These are phyloP conservation scores for Trametes elegans DNA, from an alignment of 768 basidiomycete species.

Conservation along the genomic window DNA sequence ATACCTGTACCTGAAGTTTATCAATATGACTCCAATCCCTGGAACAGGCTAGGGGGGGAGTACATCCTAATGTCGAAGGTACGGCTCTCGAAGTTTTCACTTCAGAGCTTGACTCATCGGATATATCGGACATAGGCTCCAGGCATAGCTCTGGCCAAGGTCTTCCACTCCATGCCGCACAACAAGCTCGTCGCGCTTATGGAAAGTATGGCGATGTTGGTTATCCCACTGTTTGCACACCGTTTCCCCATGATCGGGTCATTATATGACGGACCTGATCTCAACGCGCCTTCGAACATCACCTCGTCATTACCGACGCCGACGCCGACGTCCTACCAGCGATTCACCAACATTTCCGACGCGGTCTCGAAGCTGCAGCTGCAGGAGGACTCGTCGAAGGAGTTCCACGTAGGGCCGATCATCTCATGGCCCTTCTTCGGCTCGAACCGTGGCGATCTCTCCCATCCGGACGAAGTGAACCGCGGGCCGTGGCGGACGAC, in stretches of 20 bases:
- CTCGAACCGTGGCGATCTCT: slow-evolving; percentile 71
- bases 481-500: slow-evolving; percentile 77
- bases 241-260: slow-evolving; percentile 78
- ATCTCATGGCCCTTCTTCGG: slow-evolving; percentile 93
- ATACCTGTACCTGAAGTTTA: slow-evolving; percentile 77
- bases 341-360: slow-evolving; percentile 14
- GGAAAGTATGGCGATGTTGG: slow-evolving; percentile 62
- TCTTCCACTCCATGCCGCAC: slow-evolving; percentile 71
- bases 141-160: slow-evolving; percentile 66
- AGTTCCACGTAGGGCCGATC: slow-evolving; percentile 73
- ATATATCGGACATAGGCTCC: slow-evolving; percentile 48
- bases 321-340: slow-evolving; percentile 23
- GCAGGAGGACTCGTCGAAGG: slow-evolving; percentile 21
- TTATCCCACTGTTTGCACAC: slow-evolving; percentile 74
- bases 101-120: not conserved
- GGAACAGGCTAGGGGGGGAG: slow-evolving; percentile 81
- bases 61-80: slow-evolving; percentile 89
- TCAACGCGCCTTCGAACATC: slow-evolving; percentile 19
- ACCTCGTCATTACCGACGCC: slow-evolving; percentile 26
- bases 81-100: slow-evolving; percentile 13
- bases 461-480: slow-evolving; percentile 65
- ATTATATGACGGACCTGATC: slow-evolving; percentile 53
- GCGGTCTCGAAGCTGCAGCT: slow-evolving; percentile 11
- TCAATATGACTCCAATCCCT: slow-evolving; percentile 79
- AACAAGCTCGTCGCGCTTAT: slow-evolving; percentile 61